These are phyloP conservation scores for Leptomonas seymouri DNA, from an alignment of 208 protist species.

Conservation along the genomic window DNA sequence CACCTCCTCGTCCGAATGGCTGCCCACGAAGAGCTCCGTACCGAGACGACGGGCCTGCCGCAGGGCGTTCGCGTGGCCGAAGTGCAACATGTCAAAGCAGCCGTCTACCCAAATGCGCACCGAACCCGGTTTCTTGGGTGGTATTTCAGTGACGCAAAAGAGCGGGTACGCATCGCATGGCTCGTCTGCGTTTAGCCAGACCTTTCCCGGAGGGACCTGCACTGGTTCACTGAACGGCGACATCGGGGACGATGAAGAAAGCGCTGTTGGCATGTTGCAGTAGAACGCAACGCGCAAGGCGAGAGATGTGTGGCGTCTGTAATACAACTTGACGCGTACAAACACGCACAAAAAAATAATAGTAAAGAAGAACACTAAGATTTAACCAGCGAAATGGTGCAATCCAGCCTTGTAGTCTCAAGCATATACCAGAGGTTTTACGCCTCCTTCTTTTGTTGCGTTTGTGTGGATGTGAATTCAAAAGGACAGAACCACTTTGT, in stretches of 20 bases:
- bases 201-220: slow-evolving; percentile 42
- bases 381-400: too few relatives aligned
- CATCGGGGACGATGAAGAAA: background rate
- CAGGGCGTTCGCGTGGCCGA: slow-evolving; percentile 89
- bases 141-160: slow-evolving; percentile 43
- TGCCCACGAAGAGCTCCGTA: slow-evolving; percentile 96
- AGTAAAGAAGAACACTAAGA: too few relatives aligned
- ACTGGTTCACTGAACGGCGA: background rate
- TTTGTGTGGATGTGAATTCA: too few relatives aligned
- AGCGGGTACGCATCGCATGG: slow-evolving; percentile 69
- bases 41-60: slow-evolving; percentile 90
- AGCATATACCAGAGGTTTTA: background rate
- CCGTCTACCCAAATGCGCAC: slow-evolving; percentile 90
- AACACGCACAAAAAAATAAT: background rate
- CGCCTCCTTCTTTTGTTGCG: background rate
- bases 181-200: slow-evolving; percentile 76
- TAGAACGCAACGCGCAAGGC: background rate
- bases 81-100: slow-evolving; percentile 93
- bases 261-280: background rate
- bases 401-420: too few relatives aligned
- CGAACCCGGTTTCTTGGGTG: slow-evolving; percentile 67
- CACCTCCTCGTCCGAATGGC: slow-evolving; percentile 97
- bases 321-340: background rate
- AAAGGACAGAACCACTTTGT: too few relatives aligned
- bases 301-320: background rate